These are phyloP conservation scores for cucumber (Cucumis sativus) DNA, from an alignment of 306 rosid genomes.

Conservation along the genomic window Cucumber_9930_V3 NC_026655.2:22677501-22678000, in stretches of 20 bases:
- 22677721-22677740: neutral
- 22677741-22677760: neutral
- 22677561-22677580: neutral
- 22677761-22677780: neutral
- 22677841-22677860: neutral
- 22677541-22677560: neutral
- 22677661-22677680: neutral
- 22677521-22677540: neutral
- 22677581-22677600: neutral
- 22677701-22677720: neutral
- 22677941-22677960: neutral
- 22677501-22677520: neutral
- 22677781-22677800: neutral
- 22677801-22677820: neutral
- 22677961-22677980: neutral
- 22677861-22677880: neutral
- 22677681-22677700: too few species aligned
- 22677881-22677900: neutral
- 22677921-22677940: neutral
- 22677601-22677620: slow-evolving; percentile 23
- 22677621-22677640: slow-evolving; percentile 7
- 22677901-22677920: neutral
- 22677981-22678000: neutral
- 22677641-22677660: neutral
- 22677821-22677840: neutral